Conservation (phyloP, 2,329 filamentous ascomycete genomes). For the Sporothrix protearum region DNA sequence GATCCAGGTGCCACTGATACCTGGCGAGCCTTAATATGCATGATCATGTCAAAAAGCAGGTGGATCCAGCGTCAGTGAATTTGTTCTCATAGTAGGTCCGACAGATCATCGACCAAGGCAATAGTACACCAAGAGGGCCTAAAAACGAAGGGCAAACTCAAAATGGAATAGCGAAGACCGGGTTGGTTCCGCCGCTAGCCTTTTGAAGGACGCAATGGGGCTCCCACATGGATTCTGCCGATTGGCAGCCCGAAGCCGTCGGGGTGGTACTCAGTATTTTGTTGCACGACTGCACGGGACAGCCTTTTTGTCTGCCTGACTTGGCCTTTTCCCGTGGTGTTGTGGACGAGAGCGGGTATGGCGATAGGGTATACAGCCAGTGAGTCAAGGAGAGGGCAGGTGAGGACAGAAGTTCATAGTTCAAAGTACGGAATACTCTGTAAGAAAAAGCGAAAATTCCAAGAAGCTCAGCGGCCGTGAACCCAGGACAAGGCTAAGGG, state of each 20-base stretch:
- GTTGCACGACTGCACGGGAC: too few relatives aligned
- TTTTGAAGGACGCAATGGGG: background rate
- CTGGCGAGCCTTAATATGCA: background rate
- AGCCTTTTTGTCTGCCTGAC: background rate
- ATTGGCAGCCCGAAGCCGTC: slow-evolving; percentile 1
- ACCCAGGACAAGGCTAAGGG: background rate
- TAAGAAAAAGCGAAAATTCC: background rate
- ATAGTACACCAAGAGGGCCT: background rate
- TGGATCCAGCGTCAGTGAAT: too few relatives aligned
- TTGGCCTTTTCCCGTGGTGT: too few relatives aligned
- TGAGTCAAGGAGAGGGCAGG: background rate
- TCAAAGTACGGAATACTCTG: too few relatives aligned
- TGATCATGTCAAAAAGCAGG: too few relatives aligned
- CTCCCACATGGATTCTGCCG: slow-evolving; percentile 1
- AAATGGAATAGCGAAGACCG: slow-evolving; percentile 6
- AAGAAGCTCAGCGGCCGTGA: background rate
- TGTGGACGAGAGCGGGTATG: background rate
- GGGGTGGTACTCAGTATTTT: background rate
- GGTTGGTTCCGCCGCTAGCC: slow-evolving; percentile 14
- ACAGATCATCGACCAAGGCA: too few relatives aligned
- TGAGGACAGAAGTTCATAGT: background rate
- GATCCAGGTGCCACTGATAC: background rate
- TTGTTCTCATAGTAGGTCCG: too few relatives aligned
- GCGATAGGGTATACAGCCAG: background rate
- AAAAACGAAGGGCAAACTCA: background rate